These are phyloP conservation scores for Ophiostoma piceae DNA, from an alignment of 2,329 filamentous ascomycete species.

Conservation along the genomic window DNA sequence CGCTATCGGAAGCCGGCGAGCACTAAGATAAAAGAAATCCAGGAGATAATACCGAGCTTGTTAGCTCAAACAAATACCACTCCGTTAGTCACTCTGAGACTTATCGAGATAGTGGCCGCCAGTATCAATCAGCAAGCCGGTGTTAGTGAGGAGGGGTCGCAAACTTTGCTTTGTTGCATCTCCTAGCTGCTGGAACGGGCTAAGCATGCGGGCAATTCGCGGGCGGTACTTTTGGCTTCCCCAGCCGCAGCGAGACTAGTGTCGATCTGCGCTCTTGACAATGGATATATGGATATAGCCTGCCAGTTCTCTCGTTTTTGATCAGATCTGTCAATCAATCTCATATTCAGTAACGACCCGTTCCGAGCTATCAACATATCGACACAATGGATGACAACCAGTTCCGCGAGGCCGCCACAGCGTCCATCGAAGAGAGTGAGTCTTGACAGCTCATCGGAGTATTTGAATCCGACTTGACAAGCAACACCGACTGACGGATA, in stretches of 20 bases:
- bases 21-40: neutral
- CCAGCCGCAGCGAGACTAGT: neutral
- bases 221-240: neutral
- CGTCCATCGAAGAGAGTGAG: conserved; percentile 77
- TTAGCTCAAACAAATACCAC: neutral
- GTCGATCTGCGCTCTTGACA: neutral
- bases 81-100: neutral
- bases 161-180: neutral
- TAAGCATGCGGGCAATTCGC: neutral
- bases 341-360: too few relatives aligned
- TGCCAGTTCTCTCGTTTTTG: neutral
- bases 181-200: neutral
- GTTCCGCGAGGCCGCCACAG: conserved; percentile 70
- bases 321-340: neutral
- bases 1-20: neutral
- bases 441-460: conserved; percentile 25
- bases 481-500: conserved; percentile 35
- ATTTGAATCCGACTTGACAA: neutral
- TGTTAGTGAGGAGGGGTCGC: conserved; percentile 1
- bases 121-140: neutral
- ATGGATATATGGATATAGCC: conserved; percentile 5
- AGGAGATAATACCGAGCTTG: neutral
- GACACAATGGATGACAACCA: conserved; percentile 12
- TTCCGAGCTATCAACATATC: neutral
- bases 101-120: neutral